Evolutionary conservation across 805 yeast species (phyloP), one percentile per base, ranked within the genome.

Genomic region (Kuraishia ogatae): DNA sequence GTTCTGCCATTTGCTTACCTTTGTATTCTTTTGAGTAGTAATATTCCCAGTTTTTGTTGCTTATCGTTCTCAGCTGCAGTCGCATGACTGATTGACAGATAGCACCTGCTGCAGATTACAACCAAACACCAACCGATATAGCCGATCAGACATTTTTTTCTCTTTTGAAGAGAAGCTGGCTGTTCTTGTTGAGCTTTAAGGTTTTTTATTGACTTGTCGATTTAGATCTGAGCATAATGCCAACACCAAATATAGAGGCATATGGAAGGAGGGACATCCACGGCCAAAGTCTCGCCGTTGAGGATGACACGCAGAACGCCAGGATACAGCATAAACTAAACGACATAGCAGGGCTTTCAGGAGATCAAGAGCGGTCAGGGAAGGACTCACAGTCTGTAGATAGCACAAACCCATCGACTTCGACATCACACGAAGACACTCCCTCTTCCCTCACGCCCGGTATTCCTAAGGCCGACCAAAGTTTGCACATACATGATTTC

Each of bases 401-500:
- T 15, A 35, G 17, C 15, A 15, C 7, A 10, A 7, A 8, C n/a
- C 6, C 43, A 8, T 35, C 43, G n/a, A 15, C 43, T 35, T 35
- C 43, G 4, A 35, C 43, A 35, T 13, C 43, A 35, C 43, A 35
- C 17, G 43, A 35, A 35, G 17, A 10, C 43, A 11, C n/a, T 3
- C 43, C 43, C n/a, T 35, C 43, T 35, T 10, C 43, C 43, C n/a
- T 35, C 43, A 35, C 7, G 4, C 2, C 43, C 13, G 43, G 43
- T 35, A 35, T 8, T 17, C 43, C 7, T 35, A 35, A 35, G 17
- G 2, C 43, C 17, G 43, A 35, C 43, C 43, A 35, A 11, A 35
- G 43, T 35, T 35, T 35, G 17, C 43, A 35, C 43, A 39, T 51
- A 13, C 48, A 39, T 13, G 53, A 52, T 23, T 52, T 52, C 39